These are phyloP conservation scores for Litsea cubeba DNA, from an alignment of 164 flowering plant genomes.

Conservation along the genomic window DNA sequence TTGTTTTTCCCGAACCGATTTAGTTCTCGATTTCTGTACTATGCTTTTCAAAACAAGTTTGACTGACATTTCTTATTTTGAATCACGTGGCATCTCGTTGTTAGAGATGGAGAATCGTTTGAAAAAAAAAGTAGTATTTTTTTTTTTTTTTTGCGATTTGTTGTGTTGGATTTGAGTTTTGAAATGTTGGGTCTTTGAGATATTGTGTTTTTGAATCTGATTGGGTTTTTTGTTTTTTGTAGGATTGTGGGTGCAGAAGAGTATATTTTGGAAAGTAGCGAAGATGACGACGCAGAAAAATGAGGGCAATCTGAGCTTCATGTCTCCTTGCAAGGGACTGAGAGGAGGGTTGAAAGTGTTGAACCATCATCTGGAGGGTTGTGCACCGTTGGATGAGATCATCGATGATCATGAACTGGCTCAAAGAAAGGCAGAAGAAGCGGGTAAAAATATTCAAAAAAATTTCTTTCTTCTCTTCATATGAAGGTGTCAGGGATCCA, in stretches of 20 bases:
- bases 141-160: neutral
- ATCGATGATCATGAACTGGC: slow-evolving; percentile 36
- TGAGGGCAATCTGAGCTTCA: slow-evolving; percentile 8
- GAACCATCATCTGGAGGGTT: slow-evolving; percentile 16
- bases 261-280: neutral
- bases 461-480: neutral
- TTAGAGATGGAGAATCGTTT: neutral
- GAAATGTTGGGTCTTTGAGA: neutral
- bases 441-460: slow-evolving; percentile 1
- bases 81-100: neutral
- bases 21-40: neutral
- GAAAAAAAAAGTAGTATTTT: neutral
- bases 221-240: neutral
- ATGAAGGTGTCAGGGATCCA: no score
- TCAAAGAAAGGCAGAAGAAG: slow-evolving; percentile 15
- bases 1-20: neutral
- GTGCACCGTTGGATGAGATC: slow-evolving; percentile 31
- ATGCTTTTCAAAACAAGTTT: neutral
- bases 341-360: slow-evolving; percentile 39
- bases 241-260: neutral
- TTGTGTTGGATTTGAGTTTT: neutral
- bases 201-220: no score
- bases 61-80: neutral
- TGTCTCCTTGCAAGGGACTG: slow-evolving; percentile 45
- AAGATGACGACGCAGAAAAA: slow-evolving; percentile 35